Base-by-base conservation (phyloP, 2,329 filamentous ascomycete genomes). In the Cyanodermella asteris region DNA sequence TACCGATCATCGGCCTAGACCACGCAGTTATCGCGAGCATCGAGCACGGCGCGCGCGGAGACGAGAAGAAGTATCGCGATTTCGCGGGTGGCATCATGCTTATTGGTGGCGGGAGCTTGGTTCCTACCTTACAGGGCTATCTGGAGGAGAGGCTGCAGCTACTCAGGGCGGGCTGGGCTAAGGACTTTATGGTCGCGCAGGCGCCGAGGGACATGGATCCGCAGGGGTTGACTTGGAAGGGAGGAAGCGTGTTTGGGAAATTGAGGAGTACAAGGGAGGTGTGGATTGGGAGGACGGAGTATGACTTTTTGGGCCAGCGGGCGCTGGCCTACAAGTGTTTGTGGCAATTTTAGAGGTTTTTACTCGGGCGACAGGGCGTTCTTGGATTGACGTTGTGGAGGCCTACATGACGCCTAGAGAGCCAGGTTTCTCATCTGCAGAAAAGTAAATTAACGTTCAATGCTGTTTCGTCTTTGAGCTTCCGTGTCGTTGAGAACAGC, bases 191-290 rank as follows among this genome's bases (percentile, higher is more conserved):
- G 32, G 65, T 74, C 13, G 66, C 64, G 2, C 57, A 61, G 12
- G 68, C 69, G n/a, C 87, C 87, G 0, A 61, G 84, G 39, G 87
- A 97, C 39, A 73, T 97, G 55, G 87, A 97, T 49, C 80, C 87
- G 31, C 81, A 93, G 50, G 82, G 94, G n/a, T 75, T 94, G 26
- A 72, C 73, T 6, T 97, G 87, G 87, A 97, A 97, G 60, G 87
- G 87, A 4, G 87, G 78, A 1, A 91, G 81, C 44, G 82, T 97
- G 10, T 97, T 93, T 56, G 82, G 80, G 3, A 81, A 91, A 52
- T 54, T 94, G 37, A 65, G 71, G 31, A 56, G 55, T 22, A 82
- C 80, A 10, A 94, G 94, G 50, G 87, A 97, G 47, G 87, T 75
- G 40, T 97, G 87, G 87, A 78, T 94, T 41, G 74, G 72, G 9